Evolutionary conservation across 495 filamentous ascomycete genomes (phyloP).

Genomic region (Acidomyces sp.): DNA sequence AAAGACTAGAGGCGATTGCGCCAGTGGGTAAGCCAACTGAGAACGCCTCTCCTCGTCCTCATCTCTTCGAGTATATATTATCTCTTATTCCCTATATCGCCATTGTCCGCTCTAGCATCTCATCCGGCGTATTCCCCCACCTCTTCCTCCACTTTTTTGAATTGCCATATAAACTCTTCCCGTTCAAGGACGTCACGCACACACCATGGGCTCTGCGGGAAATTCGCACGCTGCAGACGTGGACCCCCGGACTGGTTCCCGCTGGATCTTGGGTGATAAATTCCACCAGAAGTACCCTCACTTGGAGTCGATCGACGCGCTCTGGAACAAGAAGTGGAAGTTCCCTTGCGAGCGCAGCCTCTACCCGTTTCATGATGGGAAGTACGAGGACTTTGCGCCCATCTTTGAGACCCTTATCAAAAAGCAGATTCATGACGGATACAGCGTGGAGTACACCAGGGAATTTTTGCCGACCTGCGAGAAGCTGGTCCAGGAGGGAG

Average conservation of each 20-base stretch:
- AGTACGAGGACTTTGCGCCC: conserved; percentile 55
- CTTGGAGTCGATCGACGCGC: conserved; percentile 50
- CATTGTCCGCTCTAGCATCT: too few species aligned
- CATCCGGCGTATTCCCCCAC: too few species aligned
- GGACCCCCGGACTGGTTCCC: conserved; percentile 19
- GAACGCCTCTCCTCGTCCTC: too few species aligned
- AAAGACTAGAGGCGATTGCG: too few species aligned
- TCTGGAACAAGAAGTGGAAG: conserved; percentile 71
- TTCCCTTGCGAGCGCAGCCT: conserved; percentile 31
- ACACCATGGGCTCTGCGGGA: too few species aligned
- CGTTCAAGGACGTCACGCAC: too few species aligned
- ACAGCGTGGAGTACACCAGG: conserved; percentile 47
- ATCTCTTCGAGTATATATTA: too few species aligned
- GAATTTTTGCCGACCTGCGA: conserved; percentile 47
- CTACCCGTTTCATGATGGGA: conserved; percentile 51
- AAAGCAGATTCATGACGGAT: conserved; percentile 49
- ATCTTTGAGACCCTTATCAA: conserved; percentile 52
- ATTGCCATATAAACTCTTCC: too few species aligned
- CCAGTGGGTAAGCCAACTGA: too few species aligned
- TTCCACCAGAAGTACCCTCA: conserved; percentile 32
- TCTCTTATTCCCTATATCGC: too few species aligned
- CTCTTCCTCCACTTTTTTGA: too few species aligned
- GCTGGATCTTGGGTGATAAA: conserved; percentile 20
- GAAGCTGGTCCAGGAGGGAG: conserved; percentile 36
- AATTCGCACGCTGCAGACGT: too few species aligned